A percentile compares a stretch with the other conserved stretches of the same genome.
Conservation (phyloP, 1,284 basidiomycete species). For the Neolentinus lepideus region DNA sequence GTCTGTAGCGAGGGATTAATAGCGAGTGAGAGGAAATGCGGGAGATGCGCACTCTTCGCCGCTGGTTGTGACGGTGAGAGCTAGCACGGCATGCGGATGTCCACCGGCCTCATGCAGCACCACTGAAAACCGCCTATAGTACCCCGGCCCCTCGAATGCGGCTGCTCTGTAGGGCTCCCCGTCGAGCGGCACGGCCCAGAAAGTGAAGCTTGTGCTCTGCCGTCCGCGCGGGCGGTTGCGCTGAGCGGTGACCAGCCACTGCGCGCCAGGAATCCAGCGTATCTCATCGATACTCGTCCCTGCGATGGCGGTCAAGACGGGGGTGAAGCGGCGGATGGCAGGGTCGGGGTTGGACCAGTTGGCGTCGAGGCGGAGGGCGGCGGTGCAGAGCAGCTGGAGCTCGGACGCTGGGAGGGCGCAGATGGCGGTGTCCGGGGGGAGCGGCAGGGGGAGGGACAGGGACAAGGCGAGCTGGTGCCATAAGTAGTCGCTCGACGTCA, state of each 20-base stretch:
- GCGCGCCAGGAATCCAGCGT: conserved; percentile 33
- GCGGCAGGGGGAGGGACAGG: conserved; percentile 19
- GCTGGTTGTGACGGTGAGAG: conserved; percentile 20
- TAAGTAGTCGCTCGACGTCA: conserved; percentile 38
- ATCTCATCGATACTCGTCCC: conserved; percentile 28
- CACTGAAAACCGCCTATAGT: conserved; percentile 27
- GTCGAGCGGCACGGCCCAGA: conserved; percentile 31
- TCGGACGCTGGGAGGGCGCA: conserved; percentile 22
- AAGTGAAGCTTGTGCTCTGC: conserved; percentile 24
- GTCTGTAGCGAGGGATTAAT: neutral
- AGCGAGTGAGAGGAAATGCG: neutral
- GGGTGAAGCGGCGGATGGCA: conserved; percentile 25
- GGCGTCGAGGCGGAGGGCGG: conserved; percentile 40
- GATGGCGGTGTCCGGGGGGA: conserved; percentile 12
- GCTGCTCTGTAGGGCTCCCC: conserved; percentile 23
- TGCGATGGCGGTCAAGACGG: conserved; percentile 27
- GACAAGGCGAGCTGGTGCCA: conserved; percentile 36
- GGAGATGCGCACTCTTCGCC: conserved; percentile 18
- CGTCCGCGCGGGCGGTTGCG: conserved; percentile 22
- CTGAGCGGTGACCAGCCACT: conserved; percentile 40
- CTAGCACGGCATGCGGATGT: conserved; percentile 19
- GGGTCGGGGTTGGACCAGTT: conserved; percentile 39
- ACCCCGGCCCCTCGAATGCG: conserved; percentile 26
- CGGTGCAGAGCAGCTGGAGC: conserved; percentile 28
- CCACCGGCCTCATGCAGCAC: conserved; percentile 14